Base-by-base conservation (phyloP, 208 protist species). In the Crithidia sp. region DNA sequence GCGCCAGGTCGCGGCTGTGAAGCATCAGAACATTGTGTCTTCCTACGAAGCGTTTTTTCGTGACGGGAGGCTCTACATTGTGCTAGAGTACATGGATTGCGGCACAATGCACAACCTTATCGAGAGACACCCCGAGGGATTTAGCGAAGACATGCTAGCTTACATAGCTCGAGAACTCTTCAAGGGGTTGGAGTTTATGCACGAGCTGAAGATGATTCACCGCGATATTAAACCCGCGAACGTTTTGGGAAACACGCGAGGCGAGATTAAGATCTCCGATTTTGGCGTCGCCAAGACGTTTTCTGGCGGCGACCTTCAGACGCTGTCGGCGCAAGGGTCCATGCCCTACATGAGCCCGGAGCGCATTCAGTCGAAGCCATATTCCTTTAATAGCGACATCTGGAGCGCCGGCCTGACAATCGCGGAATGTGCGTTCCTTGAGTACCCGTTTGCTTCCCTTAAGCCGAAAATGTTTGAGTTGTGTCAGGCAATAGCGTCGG, bases 221-320 rank as follows among this genome's bases (percentile, higher is more conserved):
- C 85, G 98, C 39, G 97, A 99, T 62, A 91, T 99, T 50, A 99
- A 99, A 70, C 98, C 98, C 13, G 94, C 91, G 28, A 99, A 99
- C 79, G 85, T 99, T 19, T 83, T 99, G 16, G 86, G 98, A 43
- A 99, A 99, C 83, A 89, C 85, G 7, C 92, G 96, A 13, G 98
- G 98, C 56, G 82, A 96, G 36, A 88, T 99, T 16, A 99, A 99
- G 82, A 94, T 99, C 12, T 97, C 95, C 8, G 98, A 99, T 79
- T 99, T 99, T 85, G 98, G 98, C 16, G 91, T 99, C 0, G 96
- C 97, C 13, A 94, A 94, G 65, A 93, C 76, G 12, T 92, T 95
- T 74, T 90, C 82, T 47, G 88, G 86, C 41, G 88, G 77, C 6
- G 86, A 94, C 68, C 70, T 89, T 39, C 82, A 95, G 69, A 97